A percentile compares a stretch with the other conserved stretches of the same genome.
These are phyloP conservation scores for Kazachstania africana DNA, from an alignment of 805 yeast species.

Conservation along the genomic window DNA sequence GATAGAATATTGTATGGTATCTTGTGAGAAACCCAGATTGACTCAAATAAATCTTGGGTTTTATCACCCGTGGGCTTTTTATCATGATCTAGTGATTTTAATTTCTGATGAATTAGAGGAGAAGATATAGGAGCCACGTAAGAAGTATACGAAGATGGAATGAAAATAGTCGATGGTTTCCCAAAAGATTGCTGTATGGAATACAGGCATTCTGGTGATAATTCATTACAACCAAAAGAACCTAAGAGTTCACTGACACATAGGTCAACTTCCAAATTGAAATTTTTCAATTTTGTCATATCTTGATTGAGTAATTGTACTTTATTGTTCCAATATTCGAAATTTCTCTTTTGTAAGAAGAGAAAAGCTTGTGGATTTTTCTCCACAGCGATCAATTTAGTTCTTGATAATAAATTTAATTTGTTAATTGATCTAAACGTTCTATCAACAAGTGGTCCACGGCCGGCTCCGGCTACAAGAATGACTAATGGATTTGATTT, in stretches of 20 bases:
- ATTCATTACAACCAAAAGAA: slow-evolving; percentile 86
- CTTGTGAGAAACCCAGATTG: slow-evolving; percentile 36
- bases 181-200: slow-evolving; percentile 32
- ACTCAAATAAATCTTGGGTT: slow-evolving; percentile 13
- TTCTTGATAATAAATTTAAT: slow-evolving; percentile 15
- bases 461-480: slow-evolving; percentile 75
- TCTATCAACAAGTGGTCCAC: slow-evolving; percentile 67
- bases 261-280: slow-evolving; percentile 35
- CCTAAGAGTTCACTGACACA: slow-evolving; percentile 78
- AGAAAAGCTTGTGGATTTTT: slow-evolving; percentile 53
- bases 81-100: slow-evolving; percentile 7
- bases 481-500: slow-evolving; percentile 25
- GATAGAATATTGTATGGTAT: slow-evolving; percentile 35
- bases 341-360: slow-evolving; percentile 38
- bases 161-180: slow-evolving; percentile 38
- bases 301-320: slow-evolving; percentile 48
- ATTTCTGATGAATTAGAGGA: slow-evolving; percentile 36
- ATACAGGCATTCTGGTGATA: slow-evolving; percentile 70
- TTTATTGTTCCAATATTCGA: slow-evolving; percentile 37
- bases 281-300: slow-evolving; percentile 39
- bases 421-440: slow-evolving; percentile 32
- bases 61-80: slow-evolving; percentile 5
- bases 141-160: slow-evolving; percentile 50
- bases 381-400: slow-evolving; percentile 51
- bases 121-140: slow-evolving; percentile 57